These are phyloP conservation scores for Huntiella bhutanensis DNA, from an alignment of 2,329 filamentous ascomycete genomes.

Conservation along the genomic window DNA sequence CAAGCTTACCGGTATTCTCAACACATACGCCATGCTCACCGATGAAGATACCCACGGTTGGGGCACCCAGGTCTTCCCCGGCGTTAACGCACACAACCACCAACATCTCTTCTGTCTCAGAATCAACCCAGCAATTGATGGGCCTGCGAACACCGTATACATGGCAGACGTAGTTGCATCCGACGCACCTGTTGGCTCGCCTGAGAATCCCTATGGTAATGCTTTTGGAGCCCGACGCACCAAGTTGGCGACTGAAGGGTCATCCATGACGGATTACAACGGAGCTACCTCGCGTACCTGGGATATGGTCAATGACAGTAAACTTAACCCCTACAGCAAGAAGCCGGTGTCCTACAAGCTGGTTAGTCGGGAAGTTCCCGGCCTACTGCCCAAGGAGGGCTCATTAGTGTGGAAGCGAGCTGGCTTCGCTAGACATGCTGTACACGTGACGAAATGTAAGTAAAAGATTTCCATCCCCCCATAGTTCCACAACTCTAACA, in stretches of 20 bases:
- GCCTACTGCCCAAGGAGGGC: slow-evolving; percentile 59
- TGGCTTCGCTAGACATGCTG: slow-evolving; percentile 68
- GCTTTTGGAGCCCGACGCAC: slow-evolving; percentile 76
- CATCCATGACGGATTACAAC: slow-evolving; percentile 63
- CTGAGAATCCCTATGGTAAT: slow-evolving; percentile 76
- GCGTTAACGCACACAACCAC: slow-evolving; percentile 89
- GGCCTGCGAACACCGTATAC: slow-evolving; percentile 67
- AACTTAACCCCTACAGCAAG: slow-evolving; percentile 67
- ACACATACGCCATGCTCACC: slow-evolving; percentile 68
- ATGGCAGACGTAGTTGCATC: slow-evolving; percentile 58
- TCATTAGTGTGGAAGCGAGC: slow-evolving; percentile 78
- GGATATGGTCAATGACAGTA: slow-evolving; percentile 76
- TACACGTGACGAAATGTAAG: slow-evolving; percentile 80
- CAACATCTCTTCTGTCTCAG: slow-evolving; percentile 89
- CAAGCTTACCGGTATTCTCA: slow-evolving; percentile 78
- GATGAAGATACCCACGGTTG: slow-evolving; percentile 70
- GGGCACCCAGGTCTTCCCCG: slow-evolving; percentile 79
- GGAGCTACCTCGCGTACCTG: slow-evolving; percentile 63
- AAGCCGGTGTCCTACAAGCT: slow-evolving; percentile 80
- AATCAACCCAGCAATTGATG: slow-evolving; percentile 73
- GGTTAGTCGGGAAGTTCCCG: slow-evolving; percentile 66
- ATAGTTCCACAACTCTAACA: neutral
- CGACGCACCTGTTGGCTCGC: slow-evolving; percentile 52
- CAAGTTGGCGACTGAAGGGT: slow-evolving; percentile 49
- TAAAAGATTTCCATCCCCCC: neutral